Evolutionary conservation across 371 early-diverging fungal genomes (phyloP), one percentile per base, ranked within the genome.

Genomic region (Paramicrosporidium saccamoebae): DNA sequence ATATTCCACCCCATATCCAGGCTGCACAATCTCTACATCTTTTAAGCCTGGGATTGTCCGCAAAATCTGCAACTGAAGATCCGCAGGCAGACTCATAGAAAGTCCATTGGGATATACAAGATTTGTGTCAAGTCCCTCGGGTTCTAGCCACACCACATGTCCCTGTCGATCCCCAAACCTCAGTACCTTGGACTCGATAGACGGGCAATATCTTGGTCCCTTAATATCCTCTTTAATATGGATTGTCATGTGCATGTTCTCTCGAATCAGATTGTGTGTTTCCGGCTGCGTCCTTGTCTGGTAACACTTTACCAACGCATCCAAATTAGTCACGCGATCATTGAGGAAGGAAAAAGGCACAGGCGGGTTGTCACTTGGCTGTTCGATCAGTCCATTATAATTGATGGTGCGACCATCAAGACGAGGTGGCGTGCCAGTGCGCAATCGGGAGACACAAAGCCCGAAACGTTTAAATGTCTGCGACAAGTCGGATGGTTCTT

Each of bases 171-270:
- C 45, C 9, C 45, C 37, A 23, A 74, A 74, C 7, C 73, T 48
- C 26, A 59, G 52, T 11, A 74, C 52, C 38, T 74, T 74, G 24
- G 64, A 55, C 36, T 74, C 75, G 14, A 74, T 45, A 4, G 71
- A 69, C 2, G 75, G 75, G 20, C 75, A 74, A 28, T 74, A 73
- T 4, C 74, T 48, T n/a, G 75, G 75, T 0, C 75, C 75, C 19
- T 59, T 58, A 12, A 73, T 64, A 0, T 65, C 65, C 27, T 73
- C 74, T 9, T 66, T 43, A 17, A 73, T 69, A 35, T 73, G 74
- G 17, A 73, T 63, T 16, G 61, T 65, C 33, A 58, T 43, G 37
- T 69, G 58, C 22, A 73, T 48, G 37, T 74, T 56, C 17, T 62
- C 48, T 2, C 50, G 39, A 23, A 74, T 58, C 18, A 66, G 45